Conservation (phyloP, 805 yeast species). For the Candida germanica region DNA sequence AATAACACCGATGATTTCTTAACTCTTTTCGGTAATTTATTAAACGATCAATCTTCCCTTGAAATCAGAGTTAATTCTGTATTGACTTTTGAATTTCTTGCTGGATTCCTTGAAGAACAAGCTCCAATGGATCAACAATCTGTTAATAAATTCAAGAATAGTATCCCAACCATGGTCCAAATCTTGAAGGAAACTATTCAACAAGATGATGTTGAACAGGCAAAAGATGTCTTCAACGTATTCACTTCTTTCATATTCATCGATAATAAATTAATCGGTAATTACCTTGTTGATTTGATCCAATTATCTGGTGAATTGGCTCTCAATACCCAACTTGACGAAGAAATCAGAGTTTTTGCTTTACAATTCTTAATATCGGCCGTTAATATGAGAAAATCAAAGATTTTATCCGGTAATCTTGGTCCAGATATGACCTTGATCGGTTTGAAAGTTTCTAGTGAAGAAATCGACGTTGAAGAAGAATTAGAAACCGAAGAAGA, state of each 20-base stretch:
- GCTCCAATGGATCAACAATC: constrained; percentile 41
- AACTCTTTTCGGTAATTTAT: constrained; percentile 64
- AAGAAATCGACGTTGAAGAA: constrained; percentile 69
- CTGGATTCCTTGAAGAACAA: constrained; percentile 63
- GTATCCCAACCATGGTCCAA: constrained; percentile 77
- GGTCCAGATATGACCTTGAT: constrained; percentile 77
- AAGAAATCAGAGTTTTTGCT: constrained; percentile 79
- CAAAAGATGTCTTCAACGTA: constrained; percentile 76
- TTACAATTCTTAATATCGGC: constrained; percentile 80
- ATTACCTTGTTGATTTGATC: constrained; percentile 64
- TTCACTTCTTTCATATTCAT: constrained; percentile 75
- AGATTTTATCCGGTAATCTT: constrained; percentile 72
- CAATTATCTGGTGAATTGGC: constrained; percentile 76
- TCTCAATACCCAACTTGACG: constrained; percentile 60
- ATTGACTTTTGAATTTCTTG: constrained; percentile 70
- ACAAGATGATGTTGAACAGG: constrained; percentile 67
- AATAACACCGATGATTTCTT: constrained; percentile 65
- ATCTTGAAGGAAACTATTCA: constrained; percentile 74
- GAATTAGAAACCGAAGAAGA: constrained; percentile 79
- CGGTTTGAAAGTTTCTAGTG: constrained; percentile 75
- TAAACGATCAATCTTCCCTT: constrained; percentile 57
- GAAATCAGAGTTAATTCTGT: constrained; percentile 82
- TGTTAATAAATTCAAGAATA: constrained; percentile 55
- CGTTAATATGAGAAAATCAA: constrained; percentile 75
- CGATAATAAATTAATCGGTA: constrained; percentile 78